Evolutionary conservation across 2,329 filamentous ascomycete species (phyloP).

Genomic region (Apiospora sp.): DNA sequence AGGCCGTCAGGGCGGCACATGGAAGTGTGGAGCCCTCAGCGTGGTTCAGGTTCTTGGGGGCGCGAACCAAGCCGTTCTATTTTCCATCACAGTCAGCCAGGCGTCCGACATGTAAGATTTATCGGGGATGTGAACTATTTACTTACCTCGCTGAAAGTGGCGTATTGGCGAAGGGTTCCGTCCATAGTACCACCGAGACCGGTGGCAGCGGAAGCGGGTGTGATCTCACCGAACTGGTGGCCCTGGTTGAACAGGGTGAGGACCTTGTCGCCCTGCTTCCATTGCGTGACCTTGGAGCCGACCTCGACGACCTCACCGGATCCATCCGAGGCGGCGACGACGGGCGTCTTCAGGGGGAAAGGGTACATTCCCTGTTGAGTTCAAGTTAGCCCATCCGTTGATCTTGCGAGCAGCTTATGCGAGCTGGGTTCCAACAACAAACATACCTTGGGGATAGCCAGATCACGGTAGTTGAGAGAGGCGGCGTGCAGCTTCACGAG

Average conservation of each 20-base stretch:
- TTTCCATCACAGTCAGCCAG: slow-evolving; percentile 36
- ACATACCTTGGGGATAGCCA: slow-evolving; percentile 53
- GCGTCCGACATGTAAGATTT: neutral
- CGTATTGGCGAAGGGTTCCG: slow-evolving; percentile 73
- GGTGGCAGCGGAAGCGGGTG: slow-evolving; percentile 47
- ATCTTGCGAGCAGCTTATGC: too few species aligned
- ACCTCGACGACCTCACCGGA: slow-evolving; percentile 62
- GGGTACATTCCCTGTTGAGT: slow-evolving; percentile 52
- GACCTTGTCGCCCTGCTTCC: slow-evolving; percentile 62
- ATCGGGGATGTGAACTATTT: neutral
- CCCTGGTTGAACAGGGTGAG: slow-evolving; percentile 69
- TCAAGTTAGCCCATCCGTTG: neutral
- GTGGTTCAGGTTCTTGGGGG: slow-evolving; percentile 63
- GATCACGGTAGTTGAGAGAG: slow-evolving; percentile 63
- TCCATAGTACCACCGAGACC: slow-evolving; percentile 74
- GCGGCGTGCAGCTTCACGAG: slow-evolving; percentile 69
- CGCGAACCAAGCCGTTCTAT: slow-evolving; percentile 66
- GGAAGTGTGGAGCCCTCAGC: slow-evolving; percentile 64
- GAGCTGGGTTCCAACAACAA: neutral
- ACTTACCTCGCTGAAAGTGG: slow-evolving; percentile 65
- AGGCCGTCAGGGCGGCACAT: slow-evolving; percentile 70
- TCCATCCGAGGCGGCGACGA: slow-evolving; percentile 61
- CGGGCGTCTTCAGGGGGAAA: slow-evolving; percentile 50
- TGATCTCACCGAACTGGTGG: slow-evolving; percentile 56
- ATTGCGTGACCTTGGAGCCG: slow-evolving; percentile 56